These are phyloP conservation scores for Pichia inconspicua DNA, from an alignment of 1,139 yeast genomes.

Conservation along the genomic window DNA sequence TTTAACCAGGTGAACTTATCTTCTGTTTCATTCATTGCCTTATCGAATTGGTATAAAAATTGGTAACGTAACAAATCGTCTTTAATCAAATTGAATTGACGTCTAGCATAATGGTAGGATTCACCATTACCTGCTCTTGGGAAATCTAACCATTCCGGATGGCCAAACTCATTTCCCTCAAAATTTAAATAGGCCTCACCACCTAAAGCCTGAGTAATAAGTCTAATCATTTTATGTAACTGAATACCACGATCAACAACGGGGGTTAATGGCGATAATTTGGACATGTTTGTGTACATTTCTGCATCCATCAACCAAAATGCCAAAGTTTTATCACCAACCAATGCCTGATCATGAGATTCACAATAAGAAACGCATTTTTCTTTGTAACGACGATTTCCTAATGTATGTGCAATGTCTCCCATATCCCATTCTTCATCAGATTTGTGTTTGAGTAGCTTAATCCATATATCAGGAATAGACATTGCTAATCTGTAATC, in stretches of 20 bases:
- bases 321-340: conserved; percentile 93
- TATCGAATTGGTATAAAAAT: conserved; percentile 70
- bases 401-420: conserved; percentile 67
- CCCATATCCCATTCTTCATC: conserved; percentile 95
- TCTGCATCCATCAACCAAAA: conserved; percentile 99
- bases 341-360: conserved; percentile 95
- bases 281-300: conserved; percentile 95
- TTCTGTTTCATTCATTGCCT: conserved; percentile 76
- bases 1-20: conserved; percentile 62
- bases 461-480: conserved; percentile 98
- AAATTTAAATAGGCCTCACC: conserved; percentile 95
- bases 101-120: conserved; percentile 87
- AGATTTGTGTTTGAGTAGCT: conserved; percentile 67
- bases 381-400: conserved; percentile 85
- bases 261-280: conserved; percentile 61
- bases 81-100: conserved; percentile 82
- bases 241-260: conserved; percentile 84
- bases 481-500: conserved; percentile 96
- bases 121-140: conserved; percentile 85
- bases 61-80: conserved; percentile 76
- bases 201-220: conserved; percentile 79
- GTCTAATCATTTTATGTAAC: conserved; percentile 81
- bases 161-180: conserved; percentile 98
- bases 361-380: conserved; percentile 90
- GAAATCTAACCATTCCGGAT: conserved; percentile 98